Conservation (phyloP, 2,329 filamentous ascomycete genomes). For the Leptographium wingfieldii region DNA sequence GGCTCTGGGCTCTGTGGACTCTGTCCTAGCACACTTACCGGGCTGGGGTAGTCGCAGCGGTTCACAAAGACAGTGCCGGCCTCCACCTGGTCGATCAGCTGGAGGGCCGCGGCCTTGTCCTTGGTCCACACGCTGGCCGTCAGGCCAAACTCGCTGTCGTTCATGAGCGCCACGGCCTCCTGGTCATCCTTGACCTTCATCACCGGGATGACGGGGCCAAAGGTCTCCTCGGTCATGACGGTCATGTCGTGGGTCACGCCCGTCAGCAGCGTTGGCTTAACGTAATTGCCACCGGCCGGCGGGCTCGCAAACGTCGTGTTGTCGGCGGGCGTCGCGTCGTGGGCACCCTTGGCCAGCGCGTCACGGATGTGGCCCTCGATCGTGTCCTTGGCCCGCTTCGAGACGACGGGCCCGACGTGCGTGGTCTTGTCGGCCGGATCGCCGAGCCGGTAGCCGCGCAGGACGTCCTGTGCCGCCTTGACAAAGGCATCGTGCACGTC, state of each 20-base stretch:
- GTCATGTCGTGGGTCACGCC: slow-evolving; percentile 71
- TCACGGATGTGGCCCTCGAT: slow-evolving; percentile 73
- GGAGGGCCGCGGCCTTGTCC: slow-evolving; percentile 61
- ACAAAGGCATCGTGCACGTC: slow-evolving; percentile 76
- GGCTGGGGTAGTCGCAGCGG: slow-evolving; percentile 80
- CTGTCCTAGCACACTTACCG: slow-evolving; percentile 44
- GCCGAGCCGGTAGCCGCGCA: slow-evolving; percentile 74
- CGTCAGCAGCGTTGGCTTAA: slow-evolving; percentile 72
- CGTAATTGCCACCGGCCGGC: slow-evolving; percentile 73
- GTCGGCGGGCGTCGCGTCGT: slow-evolving; percentile 68
- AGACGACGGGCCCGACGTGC: slow-evolving; percentile 80
- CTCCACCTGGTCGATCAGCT: slow-evolving; percentile 69
- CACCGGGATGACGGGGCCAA: slow-evolving; percentile 82
- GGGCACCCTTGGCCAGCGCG: slow-evolving; percentile 71
- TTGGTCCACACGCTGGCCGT: slow-evolving; percentile 98
- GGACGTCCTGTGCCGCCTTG: slow-evolving; percentile 63
- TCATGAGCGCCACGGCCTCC: slow-evolving; percentile 79
- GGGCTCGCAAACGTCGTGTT: slow-evolving; percentile 64
- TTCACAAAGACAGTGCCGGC: slow-evolving; percentile 96
- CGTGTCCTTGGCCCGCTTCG: slow-evolving; percentile 60
- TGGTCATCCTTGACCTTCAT: slow-evolving; percentile 73
- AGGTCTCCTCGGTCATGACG: slow-evolving; percentile 90
- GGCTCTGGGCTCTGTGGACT: too few species aligned
- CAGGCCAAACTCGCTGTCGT: slow-evolving; percentile 85
- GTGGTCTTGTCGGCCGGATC: slow-evolving; percentile 70